Base-by-base conservation (phyloP, 306 rosid species). In the Inga laurina region DNA sequence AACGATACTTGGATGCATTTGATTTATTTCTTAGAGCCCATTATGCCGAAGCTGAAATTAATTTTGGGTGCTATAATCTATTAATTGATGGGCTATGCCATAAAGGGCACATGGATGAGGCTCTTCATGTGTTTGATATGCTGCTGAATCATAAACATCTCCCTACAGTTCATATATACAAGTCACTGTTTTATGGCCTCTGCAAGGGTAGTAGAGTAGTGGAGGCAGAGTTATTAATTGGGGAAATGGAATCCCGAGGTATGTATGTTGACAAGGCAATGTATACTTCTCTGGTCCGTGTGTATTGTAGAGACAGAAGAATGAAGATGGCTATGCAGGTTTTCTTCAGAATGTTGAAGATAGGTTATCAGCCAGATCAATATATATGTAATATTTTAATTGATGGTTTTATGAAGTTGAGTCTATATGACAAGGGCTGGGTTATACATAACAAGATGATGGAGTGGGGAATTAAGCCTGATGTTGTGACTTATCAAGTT, bases 311-410 rank as follows among this genome's bases (percentile, higher is more conserved):
- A 81, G 84, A 56, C 39, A 83, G 82, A 80, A 83, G 75, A 77
- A 77, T 88, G 89, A 85, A 88, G 75, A 78, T 85, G 87, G 91
- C 91, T 59, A 80, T 85, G 87, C 85, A 82, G 83, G 84, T 86
- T 37, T 83, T 88, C 59, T 76, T 83, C 7, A 81, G 87, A 81
- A 85, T 88, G 91, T 67, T 85, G 75, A 88, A 88, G 81, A 83
- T 67, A 59, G 83, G 87, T 43, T 81, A 85, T 69, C 39, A 85
- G 73, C 89, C 89, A 8, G 91, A 88, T 83, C 79, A 16, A 81
- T 75, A 69, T 49, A 78, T 84, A 22, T 88, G 56, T n/a, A 88
- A 85, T 78, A 83, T 87, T 34, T 65, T 88, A 76, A 74, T 88
- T 72, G 84, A 83, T 61, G 91, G 91, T 57, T 85, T 85, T 81